Conservation (phyloP, 1,139 yeast species). For the Pichia sp. region DNA sequence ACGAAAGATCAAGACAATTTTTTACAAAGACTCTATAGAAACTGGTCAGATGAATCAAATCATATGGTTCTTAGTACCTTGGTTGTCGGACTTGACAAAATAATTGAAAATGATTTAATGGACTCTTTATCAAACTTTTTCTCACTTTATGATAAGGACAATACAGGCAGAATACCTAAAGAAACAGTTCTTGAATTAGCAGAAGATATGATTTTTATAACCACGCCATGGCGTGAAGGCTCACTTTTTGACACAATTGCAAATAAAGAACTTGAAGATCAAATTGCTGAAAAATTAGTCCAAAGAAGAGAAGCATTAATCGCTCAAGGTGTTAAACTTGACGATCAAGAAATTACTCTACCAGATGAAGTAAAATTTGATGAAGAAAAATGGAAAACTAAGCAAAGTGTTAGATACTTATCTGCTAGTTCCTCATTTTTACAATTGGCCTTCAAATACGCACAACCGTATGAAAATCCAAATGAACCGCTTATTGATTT, state of each 20-base stretch:
- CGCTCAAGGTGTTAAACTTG: constrained; percentile 25
- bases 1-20: constrained; percentile 38
- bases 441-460: constrained; percentile 85
- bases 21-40: constrained; percentile 54
- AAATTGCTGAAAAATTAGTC: constrained; percentile 55
- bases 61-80: constrained; percentile 64
- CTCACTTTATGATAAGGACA: constrained; percentile 60
- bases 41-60: constrained; percentile 37
- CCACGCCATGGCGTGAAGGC: constrained; percentile 79
- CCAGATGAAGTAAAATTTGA: constrained; percentile 59
- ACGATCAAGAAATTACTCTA: constrained; percentile 36
- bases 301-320: constrained; percentile 29
- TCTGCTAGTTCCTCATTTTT: constrained; percentile 84
- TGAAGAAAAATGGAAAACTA: constrained; percentile 54
- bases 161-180: constrained; percentile 58
- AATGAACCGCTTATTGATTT: constrained; percentile 35
- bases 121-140: constrained; percentile 73
- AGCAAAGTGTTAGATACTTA: constrained; percentile 74
- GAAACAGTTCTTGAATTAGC: constrained; percentile 80
- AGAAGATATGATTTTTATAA: constrained; percentile 76
- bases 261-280: constrained; percentile 52
- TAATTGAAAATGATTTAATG: constrained; percentile 72
- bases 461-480: constrained; percentile 59
- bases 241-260: constrained; percentile 53
- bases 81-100: constrained; percentile 61